Conservation (phyloP, 768 basidiomycete genomes). For the Naganishia kalamii region DNA sequence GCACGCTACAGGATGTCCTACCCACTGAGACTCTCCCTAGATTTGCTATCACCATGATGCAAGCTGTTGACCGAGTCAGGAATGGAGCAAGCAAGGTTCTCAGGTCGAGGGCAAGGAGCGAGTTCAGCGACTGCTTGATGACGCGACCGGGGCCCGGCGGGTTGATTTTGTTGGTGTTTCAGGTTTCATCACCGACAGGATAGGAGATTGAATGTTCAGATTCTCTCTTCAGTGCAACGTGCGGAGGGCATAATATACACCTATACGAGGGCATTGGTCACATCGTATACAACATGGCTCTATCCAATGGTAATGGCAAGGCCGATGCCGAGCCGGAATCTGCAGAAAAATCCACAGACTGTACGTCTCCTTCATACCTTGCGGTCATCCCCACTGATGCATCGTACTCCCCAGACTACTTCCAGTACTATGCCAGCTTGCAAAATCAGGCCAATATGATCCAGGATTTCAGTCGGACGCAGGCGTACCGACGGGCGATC, state of each 20-base stretch:
- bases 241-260: too few relatives aligned
- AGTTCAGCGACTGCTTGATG: too few relatives aligned
- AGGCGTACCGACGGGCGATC: slow-evolving; percentile 44
- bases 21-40: too few relatives aligned
- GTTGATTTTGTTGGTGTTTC: slow-evolving; percentile 7
- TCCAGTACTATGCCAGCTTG: slow-evolving; percentile 19
- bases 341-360: slow-evolving; percentile 10
- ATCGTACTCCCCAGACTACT: background rate
- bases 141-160: too few relatives aligned
- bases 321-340: background rate
- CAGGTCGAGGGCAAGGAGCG: too few relatives aligned
- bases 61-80: too few relatives aligned
- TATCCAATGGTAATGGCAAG: slow-evolving; percentile 7
- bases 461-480: slow-evolving; percentile 40
- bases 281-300: background rate
- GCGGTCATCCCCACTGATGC: background rate
- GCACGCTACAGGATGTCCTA: too few relatives aligned
- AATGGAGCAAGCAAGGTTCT: too few relatives aligned
- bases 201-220: background rate
- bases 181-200: background rate
- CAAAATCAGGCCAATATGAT: slow-evolving; percentile 42
- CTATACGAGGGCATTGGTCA: too few relatives aligned
- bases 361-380: background rate
- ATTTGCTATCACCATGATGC: too few relatives aligned
- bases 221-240: too few relatives aligned